Evolutionary conservation across 2,329 filamentous ascomycete species (phyloP), one percentile per base, ranked within the genome.

Genomic region (Aspergillus costaricaensis): DNA sequence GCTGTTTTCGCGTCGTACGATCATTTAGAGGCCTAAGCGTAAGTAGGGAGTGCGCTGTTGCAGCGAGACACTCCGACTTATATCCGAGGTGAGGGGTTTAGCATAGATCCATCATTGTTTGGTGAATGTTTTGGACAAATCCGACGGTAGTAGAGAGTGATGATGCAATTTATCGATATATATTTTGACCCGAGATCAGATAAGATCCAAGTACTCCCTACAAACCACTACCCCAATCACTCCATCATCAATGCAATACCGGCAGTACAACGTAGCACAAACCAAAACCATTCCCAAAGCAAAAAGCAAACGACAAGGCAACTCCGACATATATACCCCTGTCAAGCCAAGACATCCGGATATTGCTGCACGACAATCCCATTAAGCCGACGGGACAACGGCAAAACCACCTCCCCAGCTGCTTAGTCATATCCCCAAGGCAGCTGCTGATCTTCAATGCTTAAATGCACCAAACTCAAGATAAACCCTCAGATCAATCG

Each of bases 351-450:
- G 47, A 19, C 21, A 17, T n/a, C 15, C 47, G 47, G 47, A 50
- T 50, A 50, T 30, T 19, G 25, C 32, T 36, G 17, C 47, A 50
- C 3, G 25, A 30, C 17, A 50, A 50, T 50, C 47, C 47, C 47
- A 50, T 50, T 50, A 30, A 50, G 47, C 47, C 47, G 47, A 50
- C 47, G 47, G 47, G 47, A 50, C 47, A 50, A 50, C 47, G 47
- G 47, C 47, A 50, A 50, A 50, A 30, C 47, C 32, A 14, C 25
- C 32, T 6, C 5, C 4, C 32, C 32, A 36, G 30, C 47, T 50
- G 47, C 47, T 50, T 50, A 50, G 47, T 50, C 47, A 50, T 50
- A 32, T 32, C n/a, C n/a, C 25, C 47, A 32, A 27, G 23, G 21
- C 21, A 36, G 32, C 19, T 8, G 47, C 25, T 50, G 47, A 50